These are phyloP conservation scores for Sporisorium exsertum DNA, from an alignment of 1,284 basidiomycete species.

Conservation along the genomic window DNA sequence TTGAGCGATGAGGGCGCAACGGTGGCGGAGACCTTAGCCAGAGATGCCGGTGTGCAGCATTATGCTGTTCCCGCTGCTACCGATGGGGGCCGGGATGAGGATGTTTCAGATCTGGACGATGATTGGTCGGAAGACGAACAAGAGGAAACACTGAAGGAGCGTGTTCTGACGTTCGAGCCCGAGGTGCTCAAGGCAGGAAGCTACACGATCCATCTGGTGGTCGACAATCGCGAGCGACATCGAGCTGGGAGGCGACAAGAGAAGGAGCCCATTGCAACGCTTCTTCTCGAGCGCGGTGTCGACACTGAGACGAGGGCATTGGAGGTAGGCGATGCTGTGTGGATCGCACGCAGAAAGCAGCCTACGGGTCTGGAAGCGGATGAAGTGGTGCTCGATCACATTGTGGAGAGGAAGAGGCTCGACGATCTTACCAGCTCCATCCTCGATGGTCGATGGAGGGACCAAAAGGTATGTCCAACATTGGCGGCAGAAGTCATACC, in stretches of 20 bases:
- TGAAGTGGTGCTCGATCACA: slow-evolving; percentile 74
- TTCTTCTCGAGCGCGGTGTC: slow-evolving; percentile 66
- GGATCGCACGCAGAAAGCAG: slow-evolving; percentile 72
- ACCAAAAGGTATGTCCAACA: slow-evolving; percentile 71
- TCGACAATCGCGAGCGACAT: slow-evolving; percentile 73
- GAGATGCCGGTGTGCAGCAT: slow-evolving; percentile 34
- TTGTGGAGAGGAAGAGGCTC: slow-evolving; percentile 74
- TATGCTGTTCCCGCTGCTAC: not conserved
- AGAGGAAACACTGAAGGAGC: slow-evolving; percentile 13
- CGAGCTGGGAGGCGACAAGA: slow-evolving; percentile 34
- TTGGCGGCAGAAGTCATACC: not conserved
- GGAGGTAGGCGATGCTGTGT: slow-evolving; percentile 74
- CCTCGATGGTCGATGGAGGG: slow-evolving; percentile 73
- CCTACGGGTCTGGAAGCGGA: slow-evolving; percentile 57
- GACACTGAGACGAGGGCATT: slow-evolving; percentile 72
- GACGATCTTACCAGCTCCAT: slow-evolving; percentile 74
- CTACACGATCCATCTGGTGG: slow-evolving; percentile 73
- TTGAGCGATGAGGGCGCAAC: slow-evolving; percentile 61
- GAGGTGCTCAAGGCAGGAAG: slow-evolving; percentile 71
- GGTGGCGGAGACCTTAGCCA: slow-evolving; percentile 50
- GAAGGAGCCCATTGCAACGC: slow-evolving; percentile 44
- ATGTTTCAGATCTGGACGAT: slow-evolving; percentile 9
- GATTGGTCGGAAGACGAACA: slow-evolving; percentile 32
- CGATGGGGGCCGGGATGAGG: not conserved
- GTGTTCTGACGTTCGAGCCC: slow-evolving; percentile 54